phyloP scores from a whole-genome alignment of 2,329 filamentous ascomycete species.

The Pseudogymnoascus sp. region DNA sequence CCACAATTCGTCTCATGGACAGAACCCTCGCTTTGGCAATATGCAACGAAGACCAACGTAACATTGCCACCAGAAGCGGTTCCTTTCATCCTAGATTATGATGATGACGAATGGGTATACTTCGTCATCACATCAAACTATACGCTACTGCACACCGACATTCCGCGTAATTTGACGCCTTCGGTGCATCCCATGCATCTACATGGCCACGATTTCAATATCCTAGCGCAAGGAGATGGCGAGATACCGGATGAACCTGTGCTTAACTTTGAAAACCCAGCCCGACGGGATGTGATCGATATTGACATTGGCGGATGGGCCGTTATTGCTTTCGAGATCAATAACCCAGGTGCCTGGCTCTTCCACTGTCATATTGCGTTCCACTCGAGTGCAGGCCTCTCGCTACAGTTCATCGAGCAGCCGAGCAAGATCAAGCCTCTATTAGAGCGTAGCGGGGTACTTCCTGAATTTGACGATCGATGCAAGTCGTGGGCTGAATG shows the following conservation, averaged over 20 bases:
- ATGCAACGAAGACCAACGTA: no score
- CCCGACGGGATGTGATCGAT: conserved; percentile 44
- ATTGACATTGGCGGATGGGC: conserved; percentile 29
- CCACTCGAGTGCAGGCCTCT: conserved; percentile 46
- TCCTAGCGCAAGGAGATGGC: conserved; percentile 37
- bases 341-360: conserved; percentile 27
- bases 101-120: conserved; percentile 22
- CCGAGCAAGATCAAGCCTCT: conserved; percentile 12
- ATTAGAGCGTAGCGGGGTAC: no score
- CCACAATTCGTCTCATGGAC: no score
- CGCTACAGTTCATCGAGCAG: conserved; percentile 41
- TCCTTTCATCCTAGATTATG: no score
- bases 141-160: background rate
- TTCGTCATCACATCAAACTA: conserved; percentile 18
- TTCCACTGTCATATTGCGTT: conserved; percentile 36
- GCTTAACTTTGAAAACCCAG: conserved; percentile 36
- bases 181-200: conserved; percentile 34
- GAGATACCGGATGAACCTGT: conserved; percentile 30
- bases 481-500: no score
- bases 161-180: conserved; percentile 12
- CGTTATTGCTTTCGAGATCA: conserved; percentile 26
- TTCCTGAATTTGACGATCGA: no score
- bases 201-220: conserved; percentile 43
- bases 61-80: no score
- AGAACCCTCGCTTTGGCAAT: no score